Evolutionary conservation across 1,139 yeast genomes (phyloP), one percentile per base, ranked within the genome.

Genomic region (Yamadazyma aaseri): DNA sequence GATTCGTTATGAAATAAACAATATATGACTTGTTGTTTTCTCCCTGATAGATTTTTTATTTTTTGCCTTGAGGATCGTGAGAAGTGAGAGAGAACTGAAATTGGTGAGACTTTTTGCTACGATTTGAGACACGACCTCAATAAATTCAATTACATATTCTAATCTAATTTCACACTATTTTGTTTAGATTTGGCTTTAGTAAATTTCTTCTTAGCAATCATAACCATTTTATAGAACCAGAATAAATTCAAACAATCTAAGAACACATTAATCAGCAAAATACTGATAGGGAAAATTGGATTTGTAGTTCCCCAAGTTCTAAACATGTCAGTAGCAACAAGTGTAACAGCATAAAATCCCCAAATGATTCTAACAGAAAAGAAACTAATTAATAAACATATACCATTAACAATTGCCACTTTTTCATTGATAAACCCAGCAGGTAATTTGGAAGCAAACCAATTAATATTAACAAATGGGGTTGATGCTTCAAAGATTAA

Each of bases 391-490:
- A 92, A 71, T 40, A 92, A 71, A 13, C 77, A 53, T 14, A 85
- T 57, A 33, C 96, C 96, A 60, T 92, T 92, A 40, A 81, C 46
- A 34, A 78, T 49, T 39, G 81, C 75, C 35, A 79, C 50, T 44
- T 59, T 65, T 22, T 70, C 73, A 32, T 79, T 69, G 39, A 81
- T 52, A 11, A 73, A 59, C 6, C 79, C 78, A 4, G 68, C 67
- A 2, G 95, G 89, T 36, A 86, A 73, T 50, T 82, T 81, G 34
- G 85, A 65, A 2, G 92, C 86, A 55, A 86, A 82, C 97, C 97
- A 90, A 61, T 95, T 84, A 44, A 89, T 59, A 62, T 92, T 90
- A 38, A 92, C 80, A 55, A 90, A 90, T 9, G 98, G 97, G 6
- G 97, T 92, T 14, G 96, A 86, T 39, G 85, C 71, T 61, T 92